These are phyloP conservation scores for Colletotrichum sojae DNA, from an alignment of 2,329 filamentous ascomycete genomes.

Conservation along the genomic window DNA sequence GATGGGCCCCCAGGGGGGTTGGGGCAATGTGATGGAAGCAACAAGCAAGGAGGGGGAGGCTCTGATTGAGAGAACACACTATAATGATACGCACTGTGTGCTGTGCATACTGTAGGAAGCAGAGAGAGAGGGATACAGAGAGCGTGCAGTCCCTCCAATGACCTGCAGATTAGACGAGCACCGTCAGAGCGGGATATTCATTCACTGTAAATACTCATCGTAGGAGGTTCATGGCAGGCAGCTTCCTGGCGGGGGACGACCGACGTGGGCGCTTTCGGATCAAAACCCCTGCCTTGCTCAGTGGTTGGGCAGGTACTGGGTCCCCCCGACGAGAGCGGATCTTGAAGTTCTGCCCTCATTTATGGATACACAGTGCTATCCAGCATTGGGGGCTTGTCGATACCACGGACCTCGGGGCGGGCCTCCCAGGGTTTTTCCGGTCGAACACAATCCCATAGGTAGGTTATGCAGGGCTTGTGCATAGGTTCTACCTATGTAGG, in stretches of 20 bases:
- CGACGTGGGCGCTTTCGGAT: conserved; percentile 22
- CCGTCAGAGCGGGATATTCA: conserved; percentile 17
- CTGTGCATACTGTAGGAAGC: neutral
- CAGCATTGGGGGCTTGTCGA: neutral
- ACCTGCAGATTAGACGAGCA: conserved; percentile 30
- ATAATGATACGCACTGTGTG: conserved; percentile 24
- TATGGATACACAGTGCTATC: conserved; percentile 29
- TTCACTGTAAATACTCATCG: conserved; percentile 11
- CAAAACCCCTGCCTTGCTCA: conserved; percentile 32
- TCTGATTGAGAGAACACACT: no score
- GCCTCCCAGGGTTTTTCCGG: conserved; percentile 29
- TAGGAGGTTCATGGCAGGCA: neutral
- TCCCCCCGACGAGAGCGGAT: neutral
- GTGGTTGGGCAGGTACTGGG: neutral
- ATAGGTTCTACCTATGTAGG: neutral
- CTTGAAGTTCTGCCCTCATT: neutral
- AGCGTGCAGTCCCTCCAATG: neutral
- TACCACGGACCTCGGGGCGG: neutral
- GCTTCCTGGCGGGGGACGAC: conserved; percentile 16
- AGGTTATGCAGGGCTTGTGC: conserved; percentile 11
- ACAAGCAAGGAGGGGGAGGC: conserved; percentile 1
- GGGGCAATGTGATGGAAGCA: conserved; percentile 15
- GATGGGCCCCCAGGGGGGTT: conserved; percentile 31
- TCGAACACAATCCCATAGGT: neutral
- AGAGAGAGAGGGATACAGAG: neutral